phyloP scores from a whole-genome alignment of 345 rosid genomes.

The Cardamine chenopodiifolia region DNA sequence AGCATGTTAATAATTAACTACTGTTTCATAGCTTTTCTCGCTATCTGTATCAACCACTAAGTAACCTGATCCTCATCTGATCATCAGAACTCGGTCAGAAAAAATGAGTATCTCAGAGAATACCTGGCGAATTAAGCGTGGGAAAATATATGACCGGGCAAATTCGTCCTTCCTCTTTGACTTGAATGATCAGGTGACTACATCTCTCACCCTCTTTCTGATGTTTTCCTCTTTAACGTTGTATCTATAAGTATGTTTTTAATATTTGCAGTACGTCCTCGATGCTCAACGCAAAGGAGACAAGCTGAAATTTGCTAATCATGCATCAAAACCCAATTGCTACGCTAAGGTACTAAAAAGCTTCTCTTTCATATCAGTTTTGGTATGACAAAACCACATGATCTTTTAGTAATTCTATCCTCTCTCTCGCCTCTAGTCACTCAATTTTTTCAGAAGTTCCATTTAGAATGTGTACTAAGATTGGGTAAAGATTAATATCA shows the following conservation, averaged over 20 bases:
- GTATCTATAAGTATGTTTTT: neutral
- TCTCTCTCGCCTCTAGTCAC: neutral
- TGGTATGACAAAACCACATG: neutral
- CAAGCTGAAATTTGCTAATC: constrained; percentile 97
- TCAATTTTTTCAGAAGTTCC: neutral
- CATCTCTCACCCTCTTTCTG: constrained; percentile 9
- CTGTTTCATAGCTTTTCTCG: constrained; percentile 1
- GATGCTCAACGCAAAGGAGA: constrained; percentile 99
- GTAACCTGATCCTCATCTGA: constrained; percentile 23
- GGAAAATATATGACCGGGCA: constrained; percentile 96
- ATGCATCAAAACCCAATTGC: constrained; percentile 93
- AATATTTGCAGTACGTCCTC: constrained; percentile 70
- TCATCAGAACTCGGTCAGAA: constrained; percentile 87
- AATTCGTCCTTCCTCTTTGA: constrained; percentile 97
- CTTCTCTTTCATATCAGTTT: neutral
- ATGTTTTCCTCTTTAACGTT: neutral
- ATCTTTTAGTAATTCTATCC: neutral
- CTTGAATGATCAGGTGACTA: constrained; percentile 90
- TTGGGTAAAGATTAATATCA: neutral
- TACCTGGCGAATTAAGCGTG: constrained; percentile 98
- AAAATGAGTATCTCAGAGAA: constrained; percentile 96
- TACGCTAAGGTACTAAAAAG: constrained; percentile 74
- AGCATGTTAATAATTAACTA: neutral
- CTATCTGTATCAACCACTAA: constrained; percentile 7
- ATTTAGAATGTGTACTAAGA: constrained; percentile 14